phyloP scores from a whole-genome alignment of 2,329 filamentous ascomycete genomes.

The Shiraia sp. region DNA sequence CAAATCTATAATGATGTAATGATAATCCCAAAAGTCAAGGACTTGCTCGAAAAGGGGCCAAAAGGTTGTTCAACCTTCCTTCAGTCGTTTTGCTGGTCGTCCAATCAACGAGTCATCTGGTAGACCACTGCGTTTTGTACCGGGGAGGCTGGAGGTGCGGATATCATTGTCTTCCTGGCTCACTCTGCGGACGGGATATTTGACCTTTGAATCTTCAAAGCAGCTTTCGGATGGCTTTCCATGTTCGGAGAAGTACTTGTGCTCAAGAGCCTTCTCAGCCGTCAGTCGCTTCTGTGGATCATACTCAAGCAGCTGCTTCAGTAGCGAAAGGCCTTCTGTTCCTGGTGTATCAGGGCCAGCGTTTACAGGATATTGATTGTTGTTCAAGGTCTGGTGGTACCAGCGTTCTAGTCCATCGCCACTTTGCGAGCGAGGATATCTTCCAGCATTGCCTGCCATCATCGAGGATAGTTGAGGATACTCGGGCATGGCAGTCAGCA shows the following conservation, averaged over 20 bases:
- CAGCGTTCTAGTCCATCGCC: slow-evolving; percentile 67
- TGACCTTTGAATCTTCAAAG: slow-evolving; percentile 84
- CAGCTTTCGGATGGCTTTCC: slow-evolving; percentile 75
- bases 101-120: slow-evolving; percentile 76
- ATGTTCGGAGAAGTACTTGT: slow-evolving; percentile 76
- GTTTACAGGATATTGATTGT: slow-evolving; percentile 50
- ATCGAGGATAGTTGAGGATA: slow-evolving; percentile 69
- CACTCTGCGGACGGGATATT: slow-evolving; percentile 88
- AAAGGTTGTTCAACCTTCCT: slow-evolving; percentile 45
- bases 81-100: slow-evolving; percentile 58
- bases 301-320: slow-evolving; percentile 85
- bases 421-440: slow-evolving; percentile 54
- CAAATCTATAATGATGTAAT: too few relatives aligned
- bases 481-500: slow-evolving; percentile 84
- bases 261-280: slow-evolving; percentile 83
- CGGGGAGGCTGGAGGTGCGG: slow-evolving; percentile 82
- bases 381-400: slow-evolving; percentile 55
- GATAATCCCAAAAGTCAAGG: too few relatives aligned
- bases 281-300: slow-evolving; percentile 88
- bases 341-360: slow-evolving; percentile 45
- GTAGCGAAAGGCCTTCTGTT: slow-evolving; percentile 77
- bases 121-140: slow-evolving; percentile 85
- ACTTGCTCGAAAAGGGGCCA: too few relatives aligned
- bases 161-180: slow-evolving; percentile 97
- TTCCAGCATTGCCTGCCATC: slow-evolving; percentile 47